Evolutionary conservation across 768 basidiomycete species (phyloP), one percentile per base, ranked within the genome.

Genomic region (Mycena venus): DNA sequence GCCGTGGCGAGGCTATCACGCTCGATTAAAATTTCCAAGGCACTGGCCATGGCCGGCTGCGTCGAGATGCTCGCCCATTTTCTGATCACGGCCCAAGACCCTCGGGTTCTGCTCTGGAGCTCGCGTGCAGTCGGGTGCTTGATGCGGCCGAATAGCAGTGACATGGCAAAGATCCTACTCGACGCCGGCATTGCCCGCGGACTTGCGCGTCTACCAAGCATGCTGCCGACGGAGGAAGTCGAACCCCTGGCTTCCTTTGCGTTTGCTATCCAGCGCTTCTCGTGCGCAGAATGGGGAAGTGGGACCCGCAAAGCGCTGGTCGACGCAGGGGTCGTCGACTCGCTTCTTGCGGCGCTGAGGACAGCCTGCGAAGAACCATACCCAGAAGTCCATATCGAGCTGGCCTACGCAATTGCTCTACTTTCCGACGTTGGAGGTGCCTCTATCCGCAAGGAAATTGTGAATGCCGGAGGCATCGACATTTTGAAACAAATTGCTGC

Each of bases 321-420:
- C 6, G 80, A 82, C 15, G 81, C 78, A 25, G 80, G 81, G 1
- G 78, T 79, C 7, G 78, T 81, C 19, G 81, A 82, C 62, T 76
- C 81, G 9, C 70, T 82, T 2, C 75, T 82, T 11, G 79, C 81
- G 9, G 79, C 79, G 15, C 55, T 82, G 23, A 53, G 81, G 58
- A 82, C 79, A 6, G 77, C 79, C 2, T 73, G 77, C 25, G 78
- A 79, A 27, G 78, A 78, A 47, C 77, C 78, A 3, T 74, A 69
- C 38, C 77, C 79, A 11, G 66, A 79, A 23, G 78, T 81, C 6
- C 80, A 80, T 51, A 78, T 79, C 66, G 79, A 81, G 44, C 65
- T 80, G 12, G 78, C 81, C 3, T 70, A 80, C 31, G 81, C 79
- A 3, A 73, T 81, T 17, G 80, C 80, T 25, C 72, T 79, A 8